Conservation (phyloP, 805 yeast genomes). For the Wickerhamiella spandovensis region DNA sequence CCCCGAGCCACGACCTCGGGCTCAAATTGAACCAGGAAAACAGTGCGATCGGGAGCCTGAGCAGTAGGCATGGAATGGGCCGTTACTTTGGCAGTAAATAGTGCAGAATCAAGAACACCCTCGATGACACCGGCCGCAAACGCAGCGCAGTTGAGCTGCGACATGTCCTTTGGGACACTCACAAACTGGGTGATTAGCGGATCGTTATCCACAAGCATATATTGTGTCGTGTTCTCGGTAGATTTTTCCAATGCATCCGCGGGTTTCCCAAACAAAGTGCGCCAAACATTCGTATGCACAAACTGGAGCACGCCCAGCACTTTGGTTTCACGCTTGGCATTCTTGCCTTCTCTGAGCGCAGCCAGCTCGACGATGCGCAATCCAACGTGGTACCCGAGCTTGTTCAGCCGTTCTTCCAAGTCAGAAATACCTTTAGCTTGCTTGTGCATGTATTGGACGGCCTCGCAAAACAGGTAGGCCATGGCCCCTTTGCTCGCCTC, state of each 20-base stretch:
- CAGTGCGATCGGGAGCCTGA: constrained; percentile 50
- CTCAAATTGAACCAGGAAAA: constrained; percentile 61
- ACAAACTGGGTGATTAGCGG: constrained; percentile 64
- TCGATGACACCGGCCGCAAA: constrained; percentile 77
- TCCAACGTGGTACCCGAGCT: constrained; percentile 69
- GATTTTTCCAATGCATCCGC: constrained; percentile 68
- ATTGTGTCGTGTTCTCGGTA: constrained; percentile 50
- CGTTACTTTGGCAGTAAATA: constrained; percentile 63
- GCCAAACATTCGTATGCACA: constrained; percentile 64
- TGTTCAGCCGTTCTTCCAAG: constrained; percentile 44
- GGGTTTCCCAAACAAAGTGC: constrained; percentile 51
- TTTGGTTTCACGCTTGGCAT: constrained; percentile 51
- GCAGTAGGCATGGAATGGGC: constrained; percentile 66
- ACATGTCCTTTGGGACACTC: constrained; percentile 66
- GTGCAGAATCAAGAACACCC: constrained; percentile 62
- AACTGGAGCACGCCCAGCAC: constrained; percentile 59
- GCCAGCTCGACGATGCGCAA: constrained; percentile 54
- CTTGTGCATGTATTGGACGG: constrained; percentile 50
- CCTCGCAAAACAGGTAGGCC: constrained; percentile 56
- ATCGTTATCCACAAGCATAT: constrained; percentile 66
- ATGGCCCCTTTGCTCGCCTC: constrained; percentile 58
- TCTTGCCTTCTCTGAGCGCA: constrained; percentile 52
- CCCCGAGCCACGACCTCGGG: background rate
- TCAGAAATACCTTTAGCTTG: constrained; percentile 57
- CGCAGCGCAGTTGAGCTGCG: constrained; percentile 66